Conservation (phyloP, 208 protist species). For the Trypanosoma melophagium region DNA sequence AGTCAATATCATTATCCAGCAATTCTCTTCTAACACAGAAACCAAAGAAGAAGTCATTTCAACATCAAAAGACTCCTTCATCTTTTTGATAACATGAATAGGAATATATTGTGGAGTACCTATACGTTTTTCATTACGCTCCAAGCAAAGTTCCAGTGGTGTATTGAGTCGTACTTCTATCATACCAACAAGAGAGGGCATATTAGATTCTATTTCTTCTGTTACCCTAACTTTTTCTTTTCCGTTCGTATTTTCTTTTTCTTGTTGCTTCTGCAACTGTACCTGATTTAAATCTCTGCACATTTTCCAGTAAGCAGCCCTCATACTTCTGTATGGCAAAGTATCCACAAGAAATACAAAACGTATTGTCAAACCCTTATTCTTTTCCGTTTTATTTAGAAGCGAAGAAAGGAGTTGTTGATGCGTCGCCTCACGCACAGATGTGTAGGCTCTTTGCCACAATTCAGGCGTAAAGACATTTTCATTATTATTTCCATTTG, state of each 20-base stretch:
- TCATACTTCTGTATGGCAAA: slow-evolving; percentile 78
- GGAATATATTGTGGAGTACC: slow-evolving; percentile 35
- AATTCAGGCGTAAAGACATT: slow-evolving; percentile 23
- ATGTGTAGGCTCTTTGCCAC: slow-evolving; percentile 28
- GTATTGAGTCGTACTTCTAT: slow-evolving; percentile 50
- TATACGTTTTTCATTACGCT: slow-evolving; percentile 39
- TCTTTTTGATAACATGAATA: slow-evolving; percentile 45
- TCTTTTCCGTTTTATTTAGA: neutral
- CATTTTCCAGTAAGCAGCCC: slow-evolving; percentile 64
- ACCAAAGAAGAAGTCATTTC: slow-evolving; percentile 5
- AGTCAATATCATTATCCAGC: slow-evolving; percentile 20
- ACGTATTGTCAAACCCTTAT: slow-evolving; percentile 9
- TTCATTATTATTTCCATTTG: neutral
- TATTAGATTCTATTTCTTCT: neutral
- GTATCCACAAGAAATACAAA: slow-evolving; percentile 79
- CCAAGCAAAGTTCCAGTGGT: slow-evolving; percentile 45
- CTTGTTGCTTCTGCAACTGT: neutral
- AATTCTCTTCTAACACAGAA: slow-evolving; percentile 3
- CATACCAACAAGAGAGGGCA: slow-evolving; percentile 27
- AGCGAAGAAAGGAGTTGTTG: slow-evolving; percentile 4
- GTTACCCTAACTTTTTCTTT: neutral
- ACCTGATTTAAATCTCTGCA: slow-evolving; percentile 31
- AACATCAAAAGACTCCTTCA: slow-evolving; percentile 54
- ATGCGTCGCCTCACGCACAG: slow-evolving; percentile 20
- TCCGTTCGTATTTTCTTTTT: neutral